Conservation (phyloP, 192 early-diverging fungal species). For the Podila epigama region DNA sequence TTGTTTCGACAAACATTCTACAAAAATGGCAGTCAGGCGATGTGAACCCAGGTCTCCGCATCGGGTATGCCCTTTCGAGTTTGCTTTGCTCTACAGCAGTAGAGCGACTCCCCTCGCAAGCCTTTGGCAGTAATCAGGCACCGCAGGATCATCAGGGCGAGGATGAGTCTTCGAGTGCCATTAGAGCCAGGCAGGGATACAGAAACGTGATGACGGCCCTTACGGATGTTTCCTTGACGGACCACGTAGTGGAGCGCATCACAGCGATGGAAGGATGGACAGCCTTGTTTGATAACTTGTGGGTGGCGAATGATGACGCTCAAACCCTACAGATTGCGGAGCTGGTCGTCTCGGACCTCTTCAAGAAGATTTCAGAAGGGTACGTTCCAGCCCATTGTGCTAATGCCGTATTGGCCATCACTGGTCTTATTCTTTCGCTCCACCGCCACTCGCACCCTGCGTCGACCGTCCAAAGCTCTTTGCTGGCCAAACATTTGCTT, state of each 20-base stretch:
- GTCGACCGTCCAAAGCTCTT: constrained; percentile 32
- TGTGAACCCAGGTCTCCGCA: constrained; percentile 60
- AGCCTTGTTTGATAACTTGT: constrained; percentile 52
- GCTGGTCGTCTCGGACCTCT: constrained; percentile 37
- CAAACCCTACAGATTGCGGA: constrained; percentile 26
- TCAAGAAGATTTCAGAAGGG: constrained; percentile 43
- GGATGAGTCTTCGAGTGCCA: constrained; percentile 10
- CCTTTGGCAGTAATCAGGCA: neutral
- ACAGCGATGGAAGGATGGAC: constrained; percentile 52
- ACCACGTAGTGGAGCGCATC: constrained; percentile 59
- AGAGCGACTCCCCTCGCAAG: constrained; percentile 17
- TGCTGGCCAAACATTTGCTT: constrained; percentile 34
- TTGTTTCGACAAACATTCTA: constrained; percentile 41
- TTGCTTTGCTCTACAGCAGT: constrained; percentile 27
- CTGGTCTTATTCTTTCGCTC: constrained; percentile 44
- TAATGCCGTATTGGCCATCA: constrained; percentile 50
- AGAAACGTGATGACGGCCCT: constrained; percentile 56
- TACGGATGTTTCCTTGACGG: constrained; percentile 57
- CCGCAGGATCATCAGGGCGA: neutral
- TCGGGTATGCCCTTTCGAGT: constrained; percentile 54
- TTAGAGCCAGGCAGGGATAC: constrained; percentile 47
- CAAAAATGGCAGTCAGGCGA: constrained; percentile 55
- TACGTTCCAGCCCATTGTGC: constrained; percentile 46
- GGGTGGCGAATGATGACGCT: constrained; percentile 25
- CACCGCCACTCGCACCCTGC: constrained; percentile 31